phyloP scores from a whole-genome alignment of 139 green algal genomes.

The Pseudopediastrum boryanum region DNA sequence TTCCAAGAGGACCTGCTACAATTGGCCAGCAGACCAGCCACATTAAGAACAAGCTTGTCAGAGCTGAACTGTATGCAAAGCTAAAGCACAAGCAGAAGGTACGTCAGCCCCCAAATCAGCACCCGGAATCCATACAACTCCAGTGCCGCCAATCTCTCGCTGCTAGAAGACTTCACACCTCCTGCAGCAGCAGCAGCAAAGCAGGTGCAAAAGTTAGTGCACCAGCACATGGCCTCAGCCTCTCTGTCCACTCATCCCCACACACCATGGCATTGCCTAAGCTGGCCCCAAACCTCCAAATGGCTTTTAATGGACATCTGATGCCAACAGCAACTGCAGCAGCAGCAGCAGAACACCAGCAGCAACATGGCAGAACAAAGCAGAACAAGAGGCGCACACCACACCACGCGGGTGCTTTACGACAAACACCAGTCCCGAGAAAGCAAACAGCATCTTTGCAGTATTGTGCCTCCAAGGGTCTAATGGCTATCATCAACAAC shows the following conservation, averaged over 20 bases:
- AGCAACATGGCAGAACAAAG: no score
- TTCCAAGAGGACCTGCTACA: slow-evolving; percentile 17
- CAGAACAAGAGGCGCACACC: no score
- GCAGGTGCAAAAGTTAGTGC: neutral
- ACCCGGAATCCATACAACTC: no score
- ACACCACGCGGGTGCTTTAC: no score
- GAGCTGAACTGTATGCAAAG: slow-evolving; percentile 77
- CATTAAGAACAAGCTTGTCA: slow-evolving; percentile 89
- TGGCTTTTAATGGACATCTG: no score
- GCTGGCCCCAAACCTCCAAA: no score
- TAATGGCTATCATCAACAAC: no score
- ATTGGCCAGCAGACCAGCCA: slow-evolving; percentile 77
- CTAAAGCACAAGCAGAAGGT: slow-evolving; percentile 80
- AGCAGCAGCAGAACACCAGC: neutral
- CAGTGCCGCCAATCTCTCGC: no score
- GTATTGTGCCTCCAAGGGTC: no score
- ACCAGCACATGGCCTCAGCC: neutral
- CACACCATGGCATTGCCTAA: neutral
- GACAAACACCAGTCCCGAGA: no score
- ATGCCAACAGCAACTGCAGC: neutral
- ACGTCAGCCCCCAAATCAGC: no score
- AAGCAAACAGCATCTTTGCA: no score
- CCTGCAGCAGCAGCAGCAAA: neutral
- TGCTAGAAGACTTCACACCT: neutral
- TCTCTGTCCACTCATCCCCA: neutral